phyloP scores from a whole-genome alignment of 2,329 filamentous ascomycete genomes.

The Talaromyces rugulosus region DNA sequence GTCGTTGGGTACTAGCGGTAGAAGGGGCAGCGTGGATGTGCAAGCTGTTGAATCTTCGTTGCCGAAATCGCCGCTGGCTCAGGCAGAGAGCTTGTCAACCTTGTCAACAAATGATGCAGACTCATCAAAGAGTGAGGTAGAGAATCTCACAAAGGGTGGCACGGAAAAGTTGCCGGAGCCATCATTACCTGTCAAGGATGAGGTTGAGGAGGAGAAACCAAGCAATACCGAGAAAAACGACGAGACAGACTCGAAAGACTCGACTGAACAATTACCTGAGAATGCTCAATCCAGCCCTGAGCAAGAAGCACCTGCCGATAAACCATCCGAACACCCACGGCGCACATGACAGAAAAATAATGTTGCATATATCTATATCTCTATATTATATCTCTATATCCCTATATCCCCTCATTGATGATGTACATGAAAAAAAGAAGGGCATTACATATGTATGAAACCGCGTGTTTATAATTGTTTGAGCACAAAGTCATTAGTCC shows the following conservation, averaged over 20 bases:
- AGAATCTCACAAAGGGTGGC: not conserved
- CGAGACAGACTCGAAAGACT: not conserved
- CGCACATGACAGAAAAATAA: not conserved
- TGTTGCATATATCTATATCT: not conserved
- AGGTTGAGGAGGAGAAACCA: not conserved
- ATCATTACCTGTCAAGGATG: not conserved
- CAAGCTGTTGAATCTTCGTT: slow-evolving; percentile 1
- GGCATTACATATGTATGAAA: not conserved
- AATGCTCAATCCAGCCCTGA: not conserved
- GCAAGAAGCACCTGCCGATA: not conserved
- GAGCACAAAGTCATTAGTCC: not conserved
- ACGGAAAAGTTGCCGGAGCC: not conserved
- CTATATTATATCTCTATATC: not conserved
- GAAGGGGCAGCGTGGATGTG: slow-evolving; percentile 5
- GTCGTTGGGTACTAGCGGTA: not conserved
- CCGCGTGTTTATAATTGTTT: not conserved
- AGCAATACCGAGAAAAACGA: not conserved
- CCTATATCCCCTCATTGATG: not conserved
- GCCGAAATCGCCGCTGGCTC: slow-evolving; percentile 3
- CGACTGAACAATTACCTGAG: not conserved
- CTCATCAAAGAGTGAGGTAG: not conserved
- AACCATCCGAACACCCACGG: not conserved
- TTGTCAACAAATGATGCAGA: not conserved
- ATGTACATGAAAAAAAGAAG: not conserved
- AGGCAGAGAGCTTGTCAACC: not conserved